Base-by-base conservation (phyloP, 1,139 yeast genomes). In the Magnusiomyces suaveolens region DNA sequence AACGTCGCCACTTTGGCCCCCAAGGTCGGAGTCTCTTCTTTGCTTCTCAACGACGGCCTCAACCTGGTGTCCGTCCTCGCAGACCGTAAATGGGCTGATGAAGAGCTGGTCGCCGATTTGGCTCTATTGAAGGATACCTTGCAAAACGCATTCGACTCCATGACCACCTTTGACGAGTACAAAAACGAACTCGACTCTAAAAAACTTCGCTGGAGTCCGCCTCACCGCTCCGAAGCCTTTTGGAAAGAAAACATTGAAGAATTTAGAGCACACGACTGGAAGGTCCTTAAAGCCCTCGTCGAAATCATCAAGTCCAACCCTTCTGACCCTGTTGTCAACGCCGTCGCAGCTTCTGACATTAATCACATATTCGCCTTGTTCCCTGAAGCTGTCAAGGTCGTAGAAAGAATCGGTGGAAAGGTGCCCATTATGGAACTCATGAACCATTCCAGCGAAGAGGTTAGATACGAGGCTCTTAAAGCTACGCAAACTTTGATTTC, bases 161-260 rank as follows among this genome's bases (percentile, higher is more conserved):
- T 92, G 74, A 84, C 97, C 3, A 88, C 96, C 1, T 87, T 92
- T 67, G 98, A 92, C 65, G 97, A 90, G 69, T 92, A 90, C 70
- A 75, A 81, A 63, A 82, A 89, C 52, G 98, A 92, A 72, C 76
- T 92, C 57, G 85, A 82, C 59, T 82, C 92, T 56, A 82, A 84
- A 64, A 77, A 81, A 59, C 78, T 92, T 65, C 79, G 81, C 59
- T 92, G 96, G 95, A 81, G 96, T 1, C 98, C 98, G 54, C 89
- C 96, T 25, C 98, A 92, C 71, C 81, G 82, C 63, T 85, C 88
- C 50, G 82, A 80, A 54, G 88, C 87, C 54, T 92, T 92, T 69
- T 92, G 98, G 96, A 76, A 82, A 59, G 94, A 88, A 61, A 88
- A 94, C 67, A 76, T 84, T 33, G 75, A 73, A 50, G 78, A 80